These are phyloP conservation scores for Chenopodium suecicum DNA, from an alignment of 148 eudicot species.

Conservation along the genomic window DNA sequence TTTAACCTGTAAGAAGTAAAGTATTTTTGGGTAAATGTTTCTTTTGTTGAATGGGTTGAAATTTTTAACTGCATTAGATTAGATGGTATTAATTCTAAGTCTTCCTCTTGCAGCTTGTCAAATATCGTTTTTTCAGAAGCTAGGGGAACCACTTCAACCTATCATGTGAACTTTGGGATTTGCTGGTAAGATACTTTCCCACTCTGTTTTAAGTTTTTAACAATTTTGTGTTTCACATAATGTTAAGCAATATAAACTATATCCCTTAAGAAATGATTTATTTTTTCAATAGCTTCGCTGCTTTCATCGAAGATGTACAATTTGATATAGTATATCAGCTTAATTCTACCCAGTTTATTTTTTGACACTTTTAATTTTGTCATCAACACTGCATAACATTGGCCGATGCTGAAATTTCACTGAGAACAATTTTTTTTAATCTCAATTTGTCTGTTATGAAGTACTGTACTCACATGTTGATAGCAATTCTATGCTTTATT, in stretches of 20 bases:
- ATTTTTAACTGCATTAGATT: too few relatives aligned
- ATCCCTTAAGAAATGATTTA: neutral
- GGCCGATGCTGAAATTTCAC: neutral
- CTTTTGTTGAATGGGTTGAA: neutral
- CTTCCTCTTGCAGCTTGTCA: neutral
- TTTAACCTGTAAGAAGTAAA: too few relatives aligned
- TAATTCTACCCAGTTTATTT: neutral
- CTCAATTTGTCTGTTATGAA: slow-evolving; percentile 17
- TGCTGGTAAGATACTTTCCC: slow-evolving; percentile 7
- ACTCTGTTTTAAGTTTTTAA: neutral
- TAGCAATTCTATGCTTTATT: slow-evolving; percentile 12
- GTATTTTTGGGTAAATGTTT: too few relatives aligned
- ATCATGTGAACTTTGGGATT: neutral
- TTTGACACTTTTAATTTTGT: neutral
- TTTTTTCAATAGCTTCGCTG: neutral
- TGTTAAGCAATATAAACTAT: neutral
- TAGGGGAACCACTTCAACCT: neutral
- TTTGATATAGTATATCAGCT: neutral
- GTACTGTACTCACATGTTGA: slow-evolving; percentile 3
- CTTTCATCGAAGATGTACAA: neutral
- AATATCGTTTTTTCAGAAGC: neutral
- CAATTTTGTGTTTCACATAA: neutral
- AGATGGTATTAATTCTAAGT: neutral
- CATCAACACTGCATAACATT: neutral
- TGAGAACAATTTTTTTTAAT: neutral